Base-by-base conservation (phyloP, 2,329 filamentous ascomycete species). In the Helminthosporium solani region DNA sequence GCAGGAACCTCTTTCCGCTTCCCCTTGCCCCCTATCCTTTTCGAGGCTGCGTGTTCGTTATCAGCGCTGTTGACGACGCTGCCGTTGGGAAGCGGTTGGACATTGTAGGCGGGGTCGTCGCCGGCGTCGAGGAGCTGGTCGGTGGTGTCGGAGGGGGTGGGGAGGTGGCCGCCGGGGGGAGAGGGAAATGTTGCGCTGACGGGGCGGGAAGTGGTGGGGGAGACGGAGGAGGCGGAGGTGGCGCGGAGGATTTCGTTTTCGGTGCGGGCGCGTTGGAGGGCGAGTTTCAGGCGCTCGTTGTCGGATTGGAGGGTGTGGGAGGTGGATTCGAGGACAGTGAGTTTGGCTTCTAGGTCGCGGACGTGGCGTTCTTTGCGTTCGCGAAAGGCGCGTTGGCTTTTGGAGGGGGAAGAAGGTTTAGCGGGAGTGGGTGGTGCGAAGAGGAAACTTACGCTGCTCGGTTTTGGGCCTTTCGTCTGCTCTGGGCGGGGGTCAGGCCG, bases 331-430 rank as follows among this genome's bases (percentile, higher is more conserved):
- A 96, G 82, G 39, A 77, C 79, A 40, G 82, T 85, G 21, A 97
- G 83, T 68, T 95, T 94, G 46, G 84, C 82, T 72, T 97, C 91
- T 19, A 97, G 84, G 50, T 97, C 90, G 68, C 91, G 91, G 52
- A 97, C 90, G 64, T 95, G 91, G 47, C 85, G 86, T 70, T 97
- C 92, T 71, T 97, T 97, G 58, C 92, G 86, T 72, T 97, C 92
- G 50, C 92, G 89, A 70, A 97, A 97, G 25, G 94, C 92, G 60
- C 92, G 86, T 78, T 97, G 94, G 38, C 92, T 96, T 54, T 33
- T n/a, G 38, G 5, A 19, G 41, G 18, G 20, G 35, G 23, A 9
- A 25, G n/a, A n/a, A n/a, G n/a, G n/a, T n/a, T 25, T 25, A 25
- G 23, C 23, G 23, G 6, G 23, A 9, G 5, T 25, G 23, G 5